Base-by-base conservation (phyloP, 345 rosid species). In the Clarkia xantiana region DNA sequence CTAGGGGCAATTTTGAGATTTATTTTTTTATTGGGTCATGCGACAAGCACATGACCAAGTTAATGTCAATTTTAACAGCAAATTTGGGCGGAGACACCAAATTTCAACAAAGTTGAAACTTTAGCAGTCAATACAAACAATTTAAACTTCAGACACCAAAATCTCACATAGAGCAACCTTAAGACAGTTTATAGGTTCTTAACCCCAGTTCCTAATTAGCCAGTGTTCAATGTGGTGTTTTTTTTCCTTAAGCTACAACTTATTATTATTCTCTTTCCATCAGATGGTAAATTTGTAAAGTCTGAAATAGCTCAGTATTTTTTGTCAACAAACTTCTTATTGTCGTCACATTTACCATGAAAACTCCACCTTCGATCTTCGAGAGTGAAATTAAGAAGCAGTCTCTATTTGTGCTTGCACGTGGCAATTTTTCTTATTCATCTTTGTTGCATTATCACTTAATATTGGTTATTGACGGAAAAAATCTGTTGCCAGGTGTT, bases 341-440 rank as follows among this genome's bases (percentile, higher is more conserved):
- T 76, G 87, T 91, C 61, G 78, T 89, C 45, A 59, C 62, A 47
- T 84, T 86, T 62, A 84, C 94, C 11, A 72, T 75, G 74, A 96
- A 91, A 67, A 80, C 42, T 61, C 90, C 90, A 22, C 72, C 89
- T 1, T 59, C 70, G 44, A 71, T 91, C 57, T 91, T 91, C 56
- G 99, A 91, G 67, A 91, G 90, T 61, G 49, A 71, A 61, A 74
- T 91, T 56, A 91, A 84, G 79, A 86, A 84, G 65, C 99, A 86
- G 96, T 94, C 10, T 12, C 43, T n/a, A 10, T 17, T 18, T 29
- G 15, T 56, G 36, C 36, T 7, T 29, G 7, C 36, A 29, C 8
- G 36, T 29, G 44, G 40, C 1, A 8, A 40, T 44, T 50, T 16
- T 8, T 39, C 9, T 11, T 12, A 19, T 22, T 4, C 6, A 10